phyloP scores from a whole-genome alignment of 768 basidiomycete genomes.

The Suillus occidentalis region DNA sequence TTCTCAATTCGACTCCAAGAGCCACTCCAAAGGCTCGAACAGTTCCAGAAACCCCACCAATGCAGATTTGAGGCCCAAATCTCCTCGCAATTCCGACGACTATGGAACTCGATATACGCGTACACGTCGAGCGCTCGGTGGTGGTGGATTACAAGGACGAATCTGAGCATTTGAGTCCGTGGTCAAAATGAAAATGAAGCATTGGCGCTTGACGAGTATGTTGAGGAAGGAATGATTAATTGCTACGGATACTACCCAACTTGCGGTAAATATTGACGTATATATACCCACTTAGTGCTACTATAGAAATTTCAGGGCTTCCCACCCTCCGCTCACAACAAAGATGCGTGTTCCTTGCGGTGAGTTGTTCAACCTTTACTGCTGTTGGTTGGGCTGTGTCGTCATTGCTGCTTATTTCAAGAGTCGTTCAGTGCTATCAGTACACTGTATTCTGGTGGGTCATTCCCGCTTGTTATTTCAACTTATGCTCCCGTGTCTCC shows the following conservation, averaged over 20 bases:
- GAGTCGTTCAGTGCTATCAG: background rate
- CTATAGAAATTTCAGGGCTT: background rate
- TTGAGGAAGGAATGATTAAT: background rate
- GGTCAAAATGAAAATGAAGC: constrained; percentile 11
- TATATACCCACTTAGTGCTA: background rate
- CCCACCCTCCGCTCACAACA: background rate
- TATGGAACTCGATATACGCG: constrained; percentile 31
- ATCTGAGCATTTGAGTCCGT: constrained; percentile 15
- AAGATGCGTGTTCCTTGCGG: background rate
- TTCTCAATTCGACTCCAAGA: constrained; percentile 20
- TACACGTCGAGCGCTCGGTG: constrained; percentile 31
- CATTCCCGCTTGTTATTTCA: background rate
- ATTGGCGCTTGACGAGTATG: background rate
- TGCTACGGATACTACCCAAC: background rate
- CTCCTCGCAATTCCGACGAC: constrained; percentile 13
- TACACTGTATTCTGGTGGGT: background rate
- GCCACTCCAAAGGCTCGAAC: background rate
- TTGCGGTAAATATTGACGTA: background rate
- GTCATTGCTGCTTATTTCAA: background rate
- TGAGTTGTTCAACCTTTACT: background rate
- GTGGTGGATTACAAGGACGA: constrained; percentile 23
- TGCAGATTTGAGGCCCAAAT: constrained; percentile 17
- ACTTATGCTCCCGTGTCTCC: background rate
- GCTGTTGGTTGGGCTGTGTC: background rate
- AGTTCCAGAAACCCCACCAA: constrained; percentile 18